Evolutionary conservation across 148 eudicot species (phyloP).

Genomic region (Salicornia ramosissima): DNA sequence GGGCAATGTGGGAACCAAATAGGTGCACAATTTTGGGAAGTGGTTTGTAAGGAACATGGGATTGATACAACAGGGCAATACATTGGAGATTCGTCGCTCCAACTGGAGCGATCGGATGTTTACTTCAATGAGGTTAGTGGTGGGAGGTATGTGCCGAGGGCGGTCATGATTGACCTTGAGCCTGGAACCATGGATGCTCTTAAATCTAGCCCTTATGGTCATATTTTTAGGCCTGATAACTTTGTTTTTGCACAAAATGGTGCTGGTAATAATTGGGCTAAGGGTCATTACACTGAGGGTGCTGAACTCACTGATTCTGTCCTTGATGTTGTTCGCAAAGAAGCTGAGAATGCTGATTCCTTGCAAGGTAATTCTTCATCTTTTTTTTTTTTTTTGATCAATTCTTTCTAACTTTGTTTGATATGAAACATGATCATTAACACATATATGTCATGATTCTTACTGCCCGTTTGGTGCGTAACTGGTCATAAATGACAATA

Average conservation of each 20-base stretch:
- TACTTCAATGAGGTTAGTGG: constrained; percentile 64
- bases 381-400: neutral
- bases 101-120: constrained; percentile 57
- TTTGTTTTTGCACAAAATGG: constrained; percentile 44
- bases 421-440: neutral
- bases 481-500: too few species aligned
- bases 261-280: constrained; percentile 49
- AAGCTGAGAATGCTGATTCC: constrained; percentile 43
- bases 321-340: constrained; percentile 46
- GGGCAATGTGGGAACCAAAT: constrained; percentile 46
- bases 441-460: neutral
- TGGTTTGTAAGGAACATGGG: constrained; percentile 62
- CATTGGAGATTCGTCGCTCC: constrained; percentile 26
- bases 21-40: constrained; percentile 72
- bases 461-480: too few species aligned
- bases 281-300: constrained; percentile 49
- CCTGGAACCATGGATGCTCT: constrained; percentile 69
- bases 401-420: neutral
- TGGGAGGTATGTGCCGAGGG: constrained; percentile 58
- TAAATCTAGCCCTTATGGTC: constrained; percentile 54
- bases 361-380: constrained; percentile 29
- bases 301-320: constrained; percentile 48
- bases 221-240: constrained; percentile 46
- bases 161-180: constrained; percentile 62
- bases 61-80: constrained; percentile 47